Evolutionary conservation across 768 basidiomycete species (phyloP), one percentile per base, ranked within the genome.

Genomic region (Lentinula lateritia): DNA sequence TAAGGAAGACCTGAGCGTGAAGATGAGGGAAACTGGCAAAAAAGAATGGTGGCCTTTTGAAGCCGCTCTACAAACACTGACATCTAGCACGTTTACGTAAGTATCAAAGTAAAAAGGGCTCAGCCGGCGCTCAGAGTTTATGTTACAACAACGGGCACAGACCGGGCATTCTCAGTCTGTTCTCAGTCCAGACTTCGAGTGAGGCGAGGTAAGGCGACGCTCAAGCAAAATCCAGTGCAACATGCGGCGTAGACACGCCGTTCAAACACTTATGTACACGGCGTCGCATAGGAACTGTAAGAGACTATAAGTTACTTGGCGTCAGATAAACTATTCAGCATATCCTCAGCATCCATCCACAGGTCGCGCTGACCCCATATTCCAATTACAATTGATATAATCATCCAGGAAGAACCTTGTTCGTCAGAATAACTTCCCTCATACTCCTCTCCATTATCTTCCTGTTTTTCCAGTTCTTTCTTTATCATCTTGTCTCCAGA

Each of bases 341-440:
- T 75, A n/a, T 72, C 75, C 67, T 87, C 84, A 20, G 87, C 90
- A 67, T 93, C 91, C 72, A 74, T 74, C 92, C 91, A 94, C 45
- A 94, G 73, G 70, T 94, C 92, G 56, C 76, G 79, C 74, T 94
- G 92, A 23, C 83, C 86, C 92, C 92, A 94, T 2, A 87, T 71
- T 18, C 80, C 82, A 28, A 82, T 80, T 52, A 93, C 74, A 1
- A 82, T 81, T 6, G 86, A 74, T 5, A 93, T 76, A 41, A 91
- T 76, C 63, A 93, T 78, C 92, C 92, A 94, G 67, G 89, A 90
- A 8, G 87, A 82, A 58, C 76, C 78, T 76, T 70, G 68, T 52
- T 66, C 63, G 69, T 76, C 75, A 45, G 65, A 61, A 12, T 68
- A 69, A 41, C 34, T 45, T 20, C 39, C 16, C 15, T n/a, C 42